phyloP scores from a whole-genome alignment of 495 filamentous ascomycete genomes.

The Viridothelium virens region DNA sequence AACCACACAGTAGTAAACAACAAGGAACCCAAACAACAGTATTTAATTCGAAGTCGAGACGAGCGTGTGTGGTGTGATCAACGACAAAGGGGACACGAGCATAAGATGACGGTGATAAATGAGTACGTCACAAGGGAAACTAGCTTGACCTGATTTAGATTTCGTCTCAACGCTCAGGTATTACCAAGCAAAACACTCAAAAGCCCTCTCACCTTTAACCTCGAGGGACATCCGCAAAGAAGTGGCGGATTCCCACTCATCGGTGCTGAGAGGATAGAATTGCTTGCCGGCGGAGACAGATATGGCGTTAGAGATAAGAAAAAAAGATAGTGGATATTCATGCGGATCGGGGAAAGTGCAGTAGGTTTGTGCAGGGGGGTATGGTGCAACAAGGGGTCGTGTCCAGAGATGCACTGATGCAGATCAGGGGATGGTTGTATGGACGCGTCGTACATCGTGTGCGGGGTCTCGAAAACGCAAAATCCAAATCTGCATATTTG shows the following conservation, averaged over 20 bases:
- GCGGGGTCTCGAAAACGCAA: conserved; percentile 11
- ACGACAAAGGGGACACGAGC: neutral
- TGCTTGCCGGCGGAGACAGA: conserved; percentile 21
- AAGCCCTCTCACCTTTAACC: conserved; percentile 29
- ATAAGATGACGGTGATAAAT: neutral
- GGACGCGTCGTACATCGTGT: conserved; percentile 4
- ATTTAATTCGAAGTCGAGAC: neutral
- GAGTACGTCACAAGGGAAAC: neutral
- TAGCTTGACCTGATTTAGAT: neutral
- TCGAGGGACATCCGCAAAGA: conserved; percentile 20
- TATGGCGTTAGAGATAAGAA: neutral
- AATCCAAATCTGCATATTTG: neutral
- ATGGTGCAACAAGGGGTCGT: neutral
- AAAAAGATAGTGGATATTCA: neutral
- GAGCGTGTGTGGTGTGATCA: neutral
- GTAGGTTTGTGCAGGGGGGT: neutral
- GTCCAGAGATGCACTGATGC: neutral
- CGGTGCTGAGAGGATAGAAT: conserved; percentile 26
- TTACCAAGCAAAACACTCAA: conserved; percentile 9
- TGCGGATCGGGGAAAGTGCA: neutral
- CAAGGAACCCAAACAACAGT: neutral
- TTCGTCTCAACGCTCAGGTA: conserved; percentile 1
- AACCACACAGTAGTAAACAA: neutral
- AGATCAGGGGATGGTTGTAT: neutral
- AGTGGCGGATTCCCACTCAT: conserved; percentile 25